Conservation (phyloP, 495 filamentous ascomycete species). For the Paragyromitra xinjiangensis region DNA sequence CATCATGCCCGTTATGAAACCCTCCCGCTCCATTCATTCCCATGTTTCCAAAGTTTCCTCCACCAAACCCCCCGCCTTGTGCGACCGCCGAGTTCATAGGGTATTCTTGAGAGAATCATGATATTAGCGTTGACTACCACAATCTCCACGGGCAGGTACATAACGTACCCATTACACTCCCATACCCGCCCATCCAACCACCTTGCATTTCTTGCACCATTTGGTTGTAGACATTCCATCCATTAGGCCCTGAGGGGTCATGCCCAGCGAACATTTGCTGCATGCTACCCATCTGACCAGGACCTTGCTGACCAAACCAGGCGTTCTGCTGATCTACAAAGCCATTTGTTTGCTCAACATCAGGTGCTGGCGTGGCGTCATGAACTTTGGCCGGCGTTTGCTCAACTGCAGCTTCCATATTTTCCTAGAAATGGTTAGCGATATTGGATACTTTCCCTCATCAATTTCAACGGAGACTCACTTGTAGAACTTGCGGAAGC, state of each 20-base stretch:
- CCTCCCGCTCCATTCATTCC: slow-evolving; percentile 82
- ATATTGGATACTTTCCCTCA: not conserved
- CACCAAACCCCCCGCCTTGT: slow-evolving; percentile 81
- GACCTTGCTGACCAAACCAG: slow-evolving; percentile 51
- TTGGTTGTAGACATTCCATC: slow-evolving; percentile 71
- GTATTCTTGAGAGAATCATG: slow-evolving; percentile 41
- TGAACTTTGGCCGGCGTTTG: slow-evolving; percentile 35
- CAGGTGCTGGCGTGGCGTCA: slow-evolving; percentile 49
- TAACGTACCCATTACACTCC: slow-evolving; percentile 81
- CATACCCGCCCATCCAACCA: slow-evolving; percentile 54
- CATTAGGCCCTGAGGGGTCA: slow-evolving; percentile 64
- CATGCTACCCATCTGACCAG: slow-evolving; percentile 46
- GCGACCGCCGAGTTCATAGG: slow-evolving; percentile 80
- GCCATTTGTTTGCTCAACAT: slow-evolving; percentile 53
- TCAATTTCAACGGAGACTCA: slow-evolving; percentile 1
- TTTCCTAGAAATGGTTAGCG: slow-evolving; percentile 37
- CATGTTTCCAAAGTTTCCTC: slow-evolving; percentile 73
- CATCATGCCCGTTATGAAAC: slow-evolving; percentile 71
- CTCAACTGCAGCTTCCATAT: slow-evolving; percentile 32
- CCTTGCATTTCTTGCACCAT: slow-evolving; percentile 66
- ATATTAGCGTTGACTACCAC: slow-evolving; percentile 21
- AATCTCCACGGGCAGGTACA: slow-evolving; percentile 2
- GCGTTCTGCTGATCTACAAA: slow-evolving; percentile 48
- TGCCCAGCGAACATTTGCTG: slow-evolving; percentile 56
- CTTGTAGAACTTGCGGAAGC: slow-evolving; percentile 26